These are phyloP conservation scores for Diutina siamensis DNA, from an alignment of 1,139 yeast genomes.

Conservation along the genomic window DNA sequence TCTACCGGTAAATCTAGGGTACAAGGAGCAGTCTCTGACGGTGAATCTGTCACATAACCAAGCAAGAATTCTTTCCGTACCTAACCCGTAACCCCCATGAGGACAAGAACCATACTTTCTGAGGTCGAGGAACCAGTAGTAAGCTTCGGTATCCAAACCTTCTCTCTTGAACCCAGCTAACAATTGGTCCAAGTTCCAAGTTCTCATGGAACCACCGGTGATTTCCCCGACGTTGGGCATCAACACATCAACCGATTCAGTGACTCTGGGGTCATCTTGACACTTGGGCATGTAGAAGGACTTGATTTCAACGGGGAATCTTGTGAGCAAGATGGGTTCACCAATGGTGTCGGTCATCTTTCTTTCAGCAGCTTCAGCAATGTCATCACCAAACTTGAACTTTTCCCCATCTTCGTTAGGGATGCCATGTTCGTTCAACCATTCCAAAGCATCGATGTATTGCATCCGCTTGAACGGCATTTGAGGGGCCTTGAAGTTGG, in stretches of 20 bases:
- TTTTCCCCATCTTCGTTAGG: slow-evolving; percentile 88
- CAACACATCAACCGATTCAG: slow-evolving; percentile 94
- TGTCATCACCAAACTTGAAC: slow-evolving; percentile 96
- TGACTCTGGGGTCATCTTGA: slow-evolving; percentile 80
- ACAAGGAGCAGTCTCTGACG: slow-evolving; percentile 93
- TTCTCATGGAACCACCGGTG: slow-evolving; percentile 99
- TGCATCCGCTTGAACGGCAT: slow-evolving; percentile 87
- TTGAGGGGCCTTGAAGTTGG: slow-evolving; percentile 70
- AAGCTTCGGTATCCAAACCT: slow-evolving; percentile 62
- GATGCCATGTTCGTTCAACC: slow-evolving; percentile 94
- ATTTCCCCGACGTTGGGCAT: slow-evolving; percentile 99
- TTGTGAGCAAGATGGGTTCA: slow-evolving; percentile 79
- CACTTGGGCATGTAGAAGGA: slow-evolving; percentile 97
- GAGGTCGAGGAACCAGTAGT: slow-evolving; percentile 95
- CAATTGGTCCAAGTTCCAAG: slow-evolving; percentile 68
- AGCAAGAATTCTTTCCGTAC: slow-evolving; percentile 95
- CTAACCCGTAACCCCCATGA: slow-evolving; percentile 98
- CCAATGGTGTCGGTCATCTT: slow-evolving; percentile 94
- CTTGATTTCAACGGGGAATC: slow-evolving; percentile 95
- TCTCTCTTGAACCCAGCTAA: slow-evolving; percentile 89
- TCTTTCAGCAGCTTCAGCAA: slow-evolving; percentile 99
- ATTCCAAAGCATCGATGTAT: slow-evolving; percentile 81
- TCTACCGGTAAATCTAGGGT: slow-evolving; percentile 97
- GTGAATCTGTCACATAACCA: slow-evolving; percentile 98
- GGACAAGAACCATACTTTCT: slow-evolving; percentile 97